A percentile compares a stretch with the other conserved stretches of the same genome.
Evolutionary conservation across 176 grass and related monocot species (phyloP).

Genomic region (Guadua angustifolia): DNA sequence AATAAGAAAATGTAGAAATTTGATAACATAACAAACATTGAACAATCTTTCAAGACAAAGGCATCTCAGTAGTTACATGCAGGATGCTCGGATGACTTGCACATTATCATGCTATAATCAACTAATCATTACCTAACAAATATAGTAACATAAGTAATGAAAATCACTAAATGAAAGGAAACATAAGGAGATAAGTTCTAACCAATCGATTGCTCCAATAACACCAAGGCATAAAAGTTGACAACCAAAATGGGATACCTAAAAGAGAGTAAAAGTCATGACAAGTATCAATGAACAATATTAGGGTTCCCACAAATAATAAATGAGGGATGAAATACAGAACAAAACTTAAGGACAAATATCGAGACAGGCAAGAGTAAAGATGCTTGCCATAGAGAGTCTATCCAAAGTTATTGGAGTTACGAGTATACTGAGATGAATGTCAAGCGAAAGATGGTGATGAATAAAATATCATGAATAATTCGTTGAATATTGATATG

Average conservation of each 20-base stretch:
- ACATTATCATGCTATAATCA: slow-evolving; percentile 5
- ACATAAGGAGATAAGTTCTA: slow-evolving; percentile 41
- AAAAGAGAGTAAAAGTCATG: slow-evolving; percentile 30
- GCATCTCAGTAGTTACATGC: neutral
- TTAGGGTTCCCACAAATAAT: neutral
- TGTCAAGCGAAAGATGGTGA: neutral
- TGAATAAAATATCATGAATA: neutral
- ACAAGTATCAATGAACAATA: slow-evolving; percentile 25
- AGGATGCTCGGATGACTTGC: slow-evolving; percentile 15
- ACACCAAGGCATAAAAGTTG: slow-evolving; percentile 99
- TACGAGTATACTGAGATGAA: slow-evolving; percentile 34
- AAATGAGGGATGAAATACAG: slow-evolving; percentile 14
- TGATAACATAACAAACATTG: slow-evolving; percentile 5
- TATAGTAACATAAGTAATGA: neutral
- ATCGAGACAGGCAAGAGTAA: slow-evolving; percentile 12
- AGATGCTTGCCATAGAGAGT: slow-evolving; percentile 30
- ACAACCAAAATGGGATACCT: slow-evolving; percentile 90
- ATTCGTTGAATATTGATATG: neutral
- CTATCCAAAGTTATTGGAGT: neutral
- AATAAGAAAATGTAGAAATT: slow-evolving; percentile 25
- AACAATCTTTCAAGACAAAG: neutral
- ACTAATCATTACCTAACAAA: slow-evolving; percentile 19
- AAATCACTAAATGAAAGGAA: slow-evolving; percentile 18
- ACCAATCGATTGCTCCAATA: slow-evolving; percentile 98
- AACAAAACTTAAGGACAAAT: neutral